phyloP scores from a whole-genome alignment of 805 yeast species.

The Lachancea sp. region DNA sequence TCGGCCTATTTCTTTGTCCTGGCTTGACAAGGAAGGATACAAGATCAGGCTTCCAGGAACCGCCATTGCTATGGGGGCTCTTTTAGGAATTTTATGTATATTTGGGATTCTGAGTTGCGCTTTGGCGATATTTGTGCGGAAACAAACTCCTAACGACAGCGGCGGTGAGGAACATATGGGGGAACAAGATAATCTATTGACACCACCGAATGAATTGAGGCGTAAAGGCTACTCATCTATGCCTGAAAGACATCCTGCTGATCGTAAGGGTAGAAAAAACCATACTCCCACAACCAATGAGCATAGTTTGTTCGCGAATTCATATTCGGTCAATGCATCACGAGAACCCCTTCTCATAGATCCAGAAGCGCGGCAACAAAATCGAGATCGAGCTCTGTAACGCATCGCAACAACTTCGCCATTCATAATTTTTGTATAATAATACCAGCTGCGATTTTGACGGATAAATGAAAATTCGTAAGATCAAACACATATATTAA shows the following conservation, averaged over 20 bases:
- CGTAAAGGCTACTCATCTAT: neutral
- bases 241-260: neutral
- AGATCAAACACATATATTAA: neutral
- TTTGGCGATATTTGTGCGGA: conserved; percentile 2
- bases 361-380: neutral
- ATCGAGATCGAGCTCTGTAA: no score
- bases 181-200: neutral
- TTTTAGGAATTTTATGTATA: conserved; percentile 47
- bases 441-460: neutral
- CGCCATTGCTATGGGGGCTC: conserved; percentile 61
- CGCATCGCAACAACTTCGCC: no score
- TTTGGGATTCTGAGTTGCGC: conserved; percentile 11
- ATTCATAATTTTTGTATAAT: no score
- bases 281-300: neutral
- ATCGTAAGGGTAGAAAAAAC: neutral
- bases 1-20: conserved; percentile 55
- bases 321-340: neutral
- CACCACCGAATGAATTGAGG: neutral
- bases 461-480: no score
- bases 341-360: neutral
- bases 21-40: conserved; percentile 50
- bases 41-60: conserved; percentile 60
- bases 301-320: neutral
- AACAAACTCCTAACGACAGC: neutral
- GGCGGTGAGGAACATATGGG: neutral